Evolutionary conservation across 148 eudicot genomes (phyloP).

Genomic region (Silene conica): DNA sequence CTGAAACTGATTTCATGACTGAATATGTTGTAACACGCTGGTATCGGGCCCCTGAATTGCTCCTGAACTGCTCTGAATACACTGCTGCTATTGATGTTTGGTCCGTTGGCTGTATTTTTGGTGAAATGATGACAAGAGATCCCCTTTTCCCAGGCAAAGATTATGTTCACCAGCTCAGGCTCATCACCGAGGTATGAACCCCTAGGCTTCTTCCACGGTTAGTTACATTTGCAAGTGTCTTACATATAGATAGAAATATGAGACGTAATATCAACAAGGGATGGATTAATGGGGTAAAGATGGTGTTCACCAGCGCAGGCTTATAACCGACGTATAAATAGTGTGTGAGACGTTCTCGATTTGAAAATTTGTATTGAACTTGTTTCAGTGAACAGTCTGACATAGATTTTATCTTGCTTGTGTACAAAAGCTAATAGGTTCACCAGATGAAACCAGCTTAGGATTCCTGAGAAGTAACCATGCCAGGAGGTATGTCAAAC

Average conservation of each 20-base stretch:
- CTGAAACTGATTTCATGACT: conserved; percentile 46
- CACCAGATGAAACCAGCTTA: conserved; percentile 43
- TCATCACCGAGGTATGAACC: conserved; percentile 62
- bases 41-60: conserved; percentile 47
- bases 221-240: no score
- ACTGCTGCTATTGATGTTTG: conserved; percentile 48
- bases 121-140: conserved; percentile 59
- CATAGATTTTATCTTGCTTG: conserved; percentile 1
- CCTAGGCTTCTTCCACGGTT: neutral
- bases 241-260: no score
- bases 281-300: no score
- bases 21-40: conserved; percentile 49
- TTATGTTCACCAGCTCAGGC: conserved; percentile 74
- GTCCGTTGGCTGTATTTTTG: conserved; percentile 68
- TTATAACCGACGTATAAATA: no score
- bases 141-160: conserved; percentile 76
- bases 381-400: conserved; percentile 6
- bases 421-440: conserved; percentile 34
- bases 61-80: conserved; percentile 40
- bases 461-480: conserved; percentile 42
- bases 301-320: no score
- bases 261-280: no score
- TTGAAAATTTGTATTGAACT: no score
- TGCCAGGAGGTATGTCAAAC: conserved; percentile 45
- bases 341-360: no score